Percentiles rank a stretch among this genome's conserved stretches.
Conservation (phyloP, 805 yeast genomes). For the Candida multigemmis region DNA sequence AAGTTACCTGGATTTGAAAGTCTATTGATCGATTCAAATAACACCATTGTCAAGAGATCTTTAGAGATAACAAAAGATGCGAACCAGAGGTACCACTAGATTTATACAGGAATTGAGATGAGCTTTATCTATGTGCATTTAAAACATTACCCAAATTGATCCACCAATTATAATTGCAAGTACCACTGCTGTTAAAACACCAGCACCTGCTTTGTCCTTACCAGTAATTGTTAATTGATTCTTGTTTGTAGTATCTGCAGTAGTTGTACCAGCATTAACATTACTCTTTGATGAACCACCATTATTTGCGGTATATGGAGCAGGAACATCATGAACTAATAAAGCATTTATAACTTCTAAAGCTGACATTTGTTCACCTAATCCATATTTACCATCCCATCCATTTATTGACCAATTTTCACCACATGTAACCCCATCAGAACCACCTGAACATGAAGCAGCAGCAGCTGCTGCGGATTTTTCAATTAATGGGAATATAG, state of each 20-base stretch:
- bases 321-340: conserved; percentile 13
- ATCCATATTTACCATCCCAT: conserved; percentile 65
- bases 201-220: conserved; percentile 85
- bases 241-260: conserved; percentile 26
- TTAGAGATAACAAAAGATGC: neutral
- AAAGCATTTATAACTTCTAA: conserved; percentile 48
- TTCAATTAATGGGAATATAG: conserved; percentile 31
- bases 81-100: neutral
- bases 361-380: conserved; percentile 81
- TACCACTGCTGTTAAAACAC: conserved; percentile 72
- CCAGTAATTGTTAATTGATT: conserved; percentile 41
- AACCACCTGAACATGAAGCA: conserved; percentile 71
- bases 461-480: conserved; percentile 68
- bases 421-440: conserved; percentile 84
- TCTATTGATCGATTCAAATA: conserved; percentile 28
- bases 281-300: conserved; percentile 29
- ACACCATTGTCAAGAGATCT: conserved; percentile 19
- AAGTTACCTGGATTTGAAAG: conserved; percentile 29
- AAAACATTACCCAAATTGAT: conserved; percentile 71
- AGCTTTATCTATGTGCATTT: conserved; percentile 3
- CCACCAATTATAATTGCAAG: conserved; percentile 54
- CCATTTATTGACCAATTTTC: conserved; percentile 50
- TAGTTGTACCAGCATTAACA: conserved; percentile 25
- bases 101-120: neutral
- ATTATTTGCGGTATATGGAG: conserved; percentile 22